Base-by-base conservation (phyloP, 371 early-diverging fungal genomes). In the Mortierella sp. region DNA sequence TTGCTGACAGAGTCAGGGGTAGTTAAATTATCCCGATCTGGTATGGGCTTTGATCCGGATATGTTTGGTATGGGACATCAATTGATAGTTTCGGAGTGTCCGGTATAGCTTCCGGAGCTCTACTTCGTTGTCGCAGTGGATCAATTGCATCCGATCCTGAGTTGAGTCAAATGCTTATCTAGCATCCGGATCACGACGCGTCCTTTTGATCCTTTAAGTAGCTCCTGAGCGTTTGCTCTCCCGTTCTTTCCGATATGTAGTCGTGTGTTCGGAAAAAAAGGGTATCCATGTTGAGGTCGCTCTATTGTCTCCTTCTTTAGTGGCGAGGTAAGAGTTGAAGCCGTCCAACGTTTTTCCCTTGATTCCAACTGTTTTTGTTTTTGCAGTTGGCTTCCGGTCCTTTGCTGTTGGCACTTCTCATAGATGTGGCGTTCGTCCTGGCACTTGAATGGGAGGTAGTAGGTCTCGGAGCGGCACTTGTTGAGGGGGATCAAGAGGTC, bases 371-470 rank as follows among this genome's bases (percentile, higher is more conserved):
- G 48, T 14, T 65, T 32, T 63, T 14, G 35, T 65, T 32, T 63
- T 56, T 35, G 48, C 43, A 8, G 24, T 16, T 6, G 4, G 7
- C 29, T 51, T 11, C 35, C 2, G 12, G 18, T 16, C 27, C 6
- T 29, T 38, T 32, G 32, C 29, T 24, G 27, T 55, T 97, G 97
- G 88, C 99, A 98, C 89, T 97, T 97, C 89, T 96, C 96, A 89
- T 97, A 98, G 44, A 92, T 93, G 77, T 97, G 96, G 68, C 96
- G 91, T 91, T 98, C 97, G 82, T 94, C 93, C 82, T 94, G 95
- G 90, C 99, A 98, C 89, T 95, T 95, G 97, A 97, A 98, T 55
- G 98, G 97, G 81, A 97, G 84, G 88, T 96, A 98, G 83, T 92
- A 94, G 79, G 93, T 95, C 75, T 94, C 94, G 76, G 92, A 92